Evolutionary conservation across 305 asterid species (phyloP).

Genomic region (Nicotiana rustica): DNA sequence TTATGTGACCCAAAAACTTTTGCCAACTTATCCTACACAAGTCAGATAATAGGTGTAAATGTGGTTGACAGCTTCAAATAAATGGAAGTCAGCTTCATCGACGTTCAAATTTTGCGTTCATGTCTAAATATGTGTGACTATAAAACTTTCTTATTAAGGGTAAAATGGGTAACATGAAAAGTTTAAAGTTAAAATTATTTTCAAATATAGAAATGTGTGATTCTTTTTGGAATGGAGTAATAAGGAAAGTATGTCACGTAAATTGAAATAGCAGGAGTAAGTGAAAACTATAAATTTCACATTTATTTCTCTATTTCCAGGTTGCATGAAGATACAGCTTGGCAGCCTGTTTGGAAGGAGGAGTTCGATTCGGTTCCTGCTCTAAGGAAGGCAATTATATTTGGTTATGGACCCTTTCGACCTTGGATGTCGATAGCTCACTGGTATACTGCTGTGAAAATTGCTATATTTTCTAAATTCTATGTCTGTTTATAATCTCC

Average conservation of each 20-base stretch:
- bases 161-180: no score
- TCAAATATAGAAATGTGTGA: no score
- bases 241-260: no score
- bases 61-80: neutral
- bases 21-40: slow-evolving; percentile 4
- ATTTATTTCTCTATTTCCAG: slow-evolving; percentile 47
- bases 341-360: slow-evolving; percentile 74
- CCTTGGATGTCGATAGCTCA: slow-evolving; percentile 95
- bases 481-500: neutral
- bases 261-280: no score
- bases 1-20: neutral
- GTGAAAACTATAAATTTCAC: slow-evolving; percentile 28
- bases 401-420: slow-evolving; percentile 84
- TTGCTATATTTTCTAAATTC: neutral
- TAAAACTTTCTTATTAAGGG: no score
- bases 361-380: slow-evolving; percentile 63
- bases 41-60: slow-evolving; percentile 24
- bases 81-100: neutral
- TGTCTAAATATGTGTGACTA: neutral
- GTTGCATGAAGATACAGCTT: slow-evolving; percentile 95
- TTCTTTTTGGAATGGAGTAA: no score
- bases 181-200: no score
- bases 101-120: neutral
- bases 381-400: slow-evolving; percentile 76
- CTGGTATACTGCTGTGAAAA: slow-evolving; percentile 57